Conservation (phyloP, 768 basidiomycete genomes). For the Rhodotorula kratochvilovae region DNA sequence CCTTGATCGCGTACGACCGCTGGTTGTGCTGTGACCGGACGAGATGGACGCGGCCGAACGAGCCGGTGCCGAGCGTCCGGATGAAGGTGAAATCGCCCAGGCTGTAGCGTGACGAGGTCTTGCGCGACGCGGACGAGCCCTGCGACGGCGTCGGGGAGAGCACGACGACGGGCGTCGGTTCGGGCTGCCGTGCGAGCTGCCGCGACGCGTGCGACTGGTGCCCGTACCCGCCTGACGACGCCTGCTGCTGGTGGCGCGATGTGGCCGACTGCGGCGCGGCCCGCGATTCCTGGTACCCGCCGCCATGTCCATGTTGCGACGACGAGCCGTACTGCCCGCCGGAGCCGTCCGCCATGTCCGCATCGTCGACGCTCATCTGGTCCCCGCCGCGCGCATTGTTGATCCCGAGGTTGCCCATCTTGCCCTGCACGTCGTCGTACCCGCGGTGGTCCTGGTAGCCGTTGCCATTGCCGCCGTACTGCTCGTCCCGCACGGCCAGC, state of each 20-base stretch:
- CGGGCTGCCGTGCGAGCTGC: slow-evolving; percentile 17
- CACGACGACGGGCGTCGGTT: slow-evolving; percentile 18
- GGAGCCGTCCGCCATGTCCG: slow-evolving; percentile 16
- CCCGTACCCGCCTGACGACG: neutral
- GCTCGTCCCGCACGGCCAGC: slow-evolving; percentile 2
- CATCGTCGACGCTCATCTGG: slow-evolving; percentile 23
- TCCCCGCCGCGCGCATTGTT: slow-evolving; percentile 14
- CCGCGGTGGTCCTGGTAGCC: slow-evolving; percentile 2
- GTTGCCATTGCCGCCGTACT: neutral
- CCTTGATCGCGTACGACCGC: slow-evolving; percentile 73
- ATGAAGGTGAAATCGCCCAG: slow-evolving; percentile 44
- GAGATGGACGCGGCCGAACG: slow-evolving; percentile 88
- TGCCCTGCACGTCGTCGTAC: slow-evolving; percentile 32
- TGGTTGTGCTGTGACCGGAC: slow-evolving; percentile 58
- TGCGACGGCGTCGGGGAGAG: slow-evolving; percentile 40
- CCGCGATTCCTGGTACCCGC: neutral
- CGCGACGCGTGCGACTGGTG: slow-evolving; percentile 10
- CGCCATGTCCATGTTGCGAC: slow-evolving; percentile 4
- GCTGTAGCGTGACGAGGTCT: slow-evolving; percentile 43
- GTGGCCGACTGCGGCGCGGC: slow-evolving; percentile 6
- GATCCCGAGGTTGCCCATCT: slow-evolving; percentile 31
- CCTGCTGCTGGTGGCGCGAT: slow-evolving; percentile 2
- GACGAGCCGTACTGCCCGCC: slow-evolving; percentile 11
- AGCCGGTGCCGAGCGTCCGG: slow-evolving; percentile 69
- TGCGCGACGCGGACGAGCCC: slow-evolving; percentile 34